These are phyloP conservation scores for Xenosphaeropsis pyriputrescens DNA, from an alignment of 2,329 filamentous ascomycete genomes.

Conservation along the genomic window DNA sequence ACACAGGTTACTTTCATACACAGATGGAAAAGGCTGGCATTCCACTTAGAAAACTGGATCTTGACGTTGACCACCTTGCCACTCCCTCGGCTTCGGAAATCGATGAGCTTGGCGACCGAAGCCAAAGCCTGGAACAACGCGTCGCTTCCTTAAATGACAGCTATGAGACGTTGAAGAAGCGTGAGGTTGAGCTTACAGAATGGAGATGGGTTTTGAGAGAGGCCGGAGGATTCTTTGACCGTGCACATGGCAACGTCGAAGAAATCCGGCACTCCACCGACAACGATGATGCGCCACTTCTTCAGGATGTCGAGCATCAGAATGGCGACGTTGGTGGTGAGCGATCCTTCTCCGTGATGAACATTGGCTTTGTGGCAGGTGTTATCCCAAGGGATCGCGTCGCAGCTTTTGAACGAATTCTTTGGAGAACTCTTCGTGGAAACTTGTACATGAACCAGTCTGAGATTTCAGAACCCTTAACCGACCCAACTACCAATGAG, in stretches of 20 bases:
- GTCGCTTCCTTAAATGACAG: slow-evolving; percentile 89
- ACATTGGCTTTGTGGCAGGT: slow-evolving; percentile 95
- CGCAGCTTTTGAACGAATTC: slow-evolving; percentile 87
- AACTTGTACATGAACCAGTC: slow-evolving; percentile 99
- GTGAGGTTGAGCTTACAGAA: slow-evolving; percentile 91
- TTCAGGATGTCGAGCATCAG: slow-evolving; percentile 80
- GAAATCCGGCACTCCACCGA: slow-evolving; percentile 87
- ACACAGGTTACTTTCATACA: slow-evolving; percentile 71
- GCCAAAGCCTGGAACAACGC: slow-evolving; percentile 83
- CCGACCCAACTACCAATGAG: slow-evolving; percentile 88
- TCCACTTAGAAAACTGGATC: slow-evolving; percentile 74
- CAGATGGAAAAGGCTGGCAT: slow-evolving; percentile 94
- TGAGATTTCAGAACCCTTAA: slow-evolving; percentile 85
- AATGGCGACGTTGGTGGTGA: slow-evolving; percentile 50
- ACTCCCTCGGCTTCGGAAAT: slow-evolving; percentile 89
- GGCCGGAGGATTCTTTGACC: slow-evolving; percentile 93
- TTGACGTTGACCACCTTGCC: slow-evolving; percentile 76
- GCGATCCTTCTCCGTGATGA: slow-evolving; percentile 89
- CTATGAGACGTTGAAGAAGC: slow-evolving; percentile 96
- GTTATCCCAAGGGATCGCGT: slow-evolving; percentile 90
- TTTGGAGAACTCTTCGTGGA: slow-evolving; percentile 92
- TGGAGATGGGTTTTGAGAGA: slow-evolving; percentile 97
- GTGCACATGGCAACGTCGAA: slow-evolving; percentile 89
- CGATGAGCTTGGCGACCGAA: slow-evolving; percentile 84
- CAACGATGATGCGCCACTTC: slow-evolving; percentile 75